A percentile compares a stretch with the other conserved stretches of the same genome.
These are phyloP conservation scores for Catharanthus roseus DNA, from an alignment of 257 asterid species.

Conservation along the genomic window DNA sequence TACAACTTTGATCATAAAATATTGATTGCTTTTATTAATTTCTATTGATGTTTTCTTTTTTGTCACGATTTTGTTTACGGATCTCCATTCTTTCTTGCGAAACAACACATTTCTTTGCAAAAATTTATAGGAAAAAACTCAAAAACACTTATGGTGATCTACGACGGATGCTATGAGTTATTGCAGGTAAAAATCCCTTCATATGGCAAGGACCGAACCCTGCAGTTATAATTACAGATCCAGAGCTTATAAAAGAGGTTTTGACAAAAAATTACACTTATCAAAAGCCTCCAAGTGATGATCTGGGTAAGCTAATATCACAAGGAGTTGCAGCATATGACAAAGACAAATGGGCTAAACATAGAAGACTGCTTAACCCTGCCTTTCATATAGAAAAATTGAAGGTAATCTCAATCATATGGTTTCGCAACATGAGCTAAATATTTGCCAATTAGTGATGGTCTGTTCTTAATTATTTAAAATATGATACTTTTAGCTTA, in stretches of 20 bases:
- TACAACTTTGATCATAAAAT: no score
- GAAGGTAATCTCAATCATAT: conserved; percentile 15
- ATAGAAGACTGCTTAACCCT: conserved; percentile 26
- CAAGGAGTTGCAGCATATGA: conserved; percentile 21
- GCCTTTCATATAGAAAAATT: conserved; percentile 24
- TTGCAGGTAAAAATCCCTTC: conserved; percentile 22
- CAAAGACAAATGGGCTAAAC: conserved; percentile 24
- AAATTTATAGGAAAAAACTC: no score
- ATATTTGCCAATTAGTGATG: neutral
- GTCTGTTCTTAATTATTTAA: no score
- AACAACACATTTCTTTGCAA: no score
- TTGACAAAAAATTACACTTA: conserved; percentile 14
- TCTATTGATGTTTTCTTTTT: no score
- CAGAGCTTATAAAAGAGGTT: conserved; percentile 17
- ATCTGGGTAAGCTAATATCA: neutral
- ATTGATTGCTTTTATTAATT: no score
- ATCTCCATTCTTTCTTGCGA: neutral
- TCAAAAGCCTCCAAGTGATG: conserved; percentile 15
- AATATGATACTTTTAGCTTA: no score
- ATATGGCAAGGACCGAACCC: conserved; percentile 30
- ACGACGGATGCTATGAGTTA: neutral
- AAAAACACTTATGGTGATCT: no score
- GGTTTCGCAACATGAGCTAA: neutral
- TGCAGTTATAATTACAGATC: conserved; percentile 19
- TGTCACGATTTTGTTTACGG: neutral